Conservation (phyloP, 306 rosid genomes). For the Cicer pinnatifidum region DNA sequence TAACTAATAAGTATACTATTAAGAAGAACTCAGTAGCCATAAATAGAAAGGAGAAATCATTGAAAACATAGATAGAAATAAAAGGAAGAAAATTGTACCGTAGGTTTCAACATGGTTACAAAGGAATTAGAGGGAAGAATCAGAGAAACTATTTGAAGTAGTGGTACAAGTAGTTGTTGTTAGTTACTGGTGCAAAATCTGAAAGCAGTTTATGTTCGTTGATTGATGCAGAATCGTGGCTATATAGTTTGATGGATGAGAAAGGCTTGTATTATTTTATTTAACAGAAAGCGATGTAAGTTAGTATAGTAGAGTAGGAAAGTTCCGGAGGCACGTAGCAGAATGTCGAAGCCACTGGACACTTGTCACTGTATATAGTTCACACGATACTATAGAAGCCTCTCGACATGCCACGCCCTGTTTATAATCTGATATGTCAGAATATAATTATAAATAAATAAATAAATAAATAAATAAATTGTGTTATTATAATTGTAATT, state of each 20-base stretch:
- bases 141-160: not conserved
- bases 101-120: constrained; percentile 52
- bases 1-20: no score
- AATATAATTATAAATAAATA: no score
- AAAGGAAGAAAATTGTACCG: constrained; percentile 45
- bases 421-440: not conserved
- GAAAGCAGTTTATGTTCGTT: not conserved
- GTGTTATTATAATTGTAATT: not conserved
- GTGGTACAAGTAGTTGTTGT: not conserved
- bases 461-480: not conserved
- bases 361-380: constrained; percentile 13
- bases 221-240: not conserved
- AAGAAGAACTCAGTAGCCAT: not conserved
- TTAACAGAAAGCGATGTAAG: constrained; percentile 2
- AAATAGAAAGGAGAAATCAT: not conserved
- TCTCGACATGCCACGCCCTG: constrained; percentile 43
- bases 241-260: constrained; percentile 23
- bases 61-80: not conserved
- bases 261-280: not conserved
- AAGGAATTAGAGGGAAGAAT: not conserved
- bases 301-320: constrained; percentile 31
- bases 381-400: constrained; percentile 43
- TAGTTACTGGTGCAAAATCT: not conserved
- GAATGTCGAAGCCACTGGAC: constrained; percentile 15
- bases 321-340: constrained; percentile 50